A percentile compares a stretch with the other conserved stretches of the same genome.
Conservation (phyloP, 768 basidiomycete species). For the Mycena vulgaris region DNA sequence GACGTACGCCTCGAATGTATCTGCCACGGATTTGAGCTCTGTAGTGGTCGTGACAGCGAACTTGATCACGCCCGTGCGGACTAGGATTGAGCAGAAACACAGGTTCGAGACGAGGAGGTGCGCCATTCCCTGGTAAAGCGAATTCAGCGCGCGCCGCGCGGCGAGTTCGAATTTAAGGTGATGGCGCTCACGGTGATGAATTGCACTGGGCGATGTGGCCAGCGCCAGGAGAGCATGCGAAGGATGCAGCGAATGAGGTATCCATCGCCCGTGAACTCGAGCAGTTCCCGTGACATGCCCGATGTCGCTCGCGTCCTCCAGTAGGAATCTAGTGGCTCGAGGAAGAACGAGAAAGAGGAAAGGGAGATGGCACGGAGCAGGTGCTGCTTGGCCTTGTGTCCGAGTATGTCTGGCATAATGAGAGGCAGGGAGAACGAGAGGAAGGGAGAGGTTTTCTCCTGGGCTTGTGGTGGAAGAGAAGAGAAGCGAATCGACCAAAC, state of each 20-base stretch:
- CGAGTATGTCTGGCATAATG: not conserved
- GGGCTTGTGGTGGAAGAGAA: no score
- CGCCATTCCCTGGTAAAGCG: not conserved
- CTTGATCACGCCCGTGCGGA: not conserved
- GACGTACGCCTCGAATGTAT: slow-evolving; percentile 1
- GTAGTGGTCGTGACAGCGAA: not conserved
- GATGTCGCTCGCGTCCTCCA: slow-evolving; percentile 9
- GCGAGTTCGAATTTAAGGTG: no score
- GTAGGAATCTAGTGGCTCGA: slow-evolving; percentile 1
- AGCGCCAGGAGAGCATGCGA: slow-evolving; percentile 2
- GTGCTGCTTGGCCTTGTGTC: not conserved
- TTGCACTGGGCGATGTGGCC: not conserved
- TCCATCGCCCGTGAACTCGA: slow-evolving; percentile 16
- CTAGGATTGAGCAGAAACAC: slow-evolving; percentile 8
- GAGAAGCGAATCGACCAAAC: no score
- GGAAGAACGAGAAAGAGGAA: not conserved
- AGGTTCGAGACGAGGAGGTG: slow-evolving; percentile 7
- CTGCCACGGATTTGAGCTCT: slow-evolving; percentile 11
- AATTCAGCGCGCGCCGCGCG: not conserved
- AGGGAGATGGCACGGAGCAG: slow-evolving; percentile 1
- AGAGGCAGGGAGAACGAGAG: no score
- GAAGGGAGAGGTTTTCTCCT: no score
- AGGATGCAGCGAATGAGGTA: slow-evolving; percentile 12
- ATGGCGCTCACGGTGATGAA: no score
- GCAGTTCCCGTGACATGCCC: slow-evolving; percentile 9